phyloP scores from a whole-genome alignment of 345 rosid species.

The Gynandropsis gynandra region DNA sequence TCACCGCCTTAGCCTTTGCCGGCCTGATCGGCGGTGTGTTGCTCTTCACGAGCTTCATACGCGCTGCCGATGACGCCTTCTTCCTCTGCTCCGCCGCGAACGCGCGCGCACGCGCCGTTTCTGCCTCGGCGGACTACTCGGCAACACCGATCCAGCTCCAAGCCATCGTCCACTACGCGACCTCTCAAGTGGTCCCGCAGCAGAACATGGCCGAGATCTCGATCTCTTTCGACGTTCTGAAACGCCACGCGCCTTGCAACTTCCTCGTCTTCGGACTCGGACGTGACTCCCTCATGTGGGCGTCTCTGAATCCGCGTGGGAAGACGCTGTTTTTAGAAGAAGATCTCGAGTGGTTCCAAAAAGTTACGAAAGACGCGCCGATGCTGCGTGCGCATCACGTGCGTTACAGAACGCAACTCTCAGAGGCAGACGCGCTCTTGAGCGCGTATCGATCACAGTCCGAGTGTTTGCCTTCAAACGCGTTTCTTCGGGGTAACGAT shows the following conservation, averaged over 20 bases:
- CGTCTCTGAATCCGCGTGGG: constrained; percentile 53
- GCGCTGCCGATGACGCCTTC: constrained; percentile 27
- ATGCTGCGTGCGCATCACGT: constrained; percentile 51
- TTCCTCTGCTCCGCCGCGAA: constrained; percentile 30
- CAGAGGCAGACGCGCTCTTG: constrained; percentile 40
- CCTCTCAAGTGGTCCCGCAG: constrained; percentile 40
- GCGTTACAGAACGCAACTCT: constrained; percentile 50
- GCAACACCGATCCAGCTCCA: constrained; percentile 46
- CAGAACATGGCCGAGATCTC: constrained; percentile 43
- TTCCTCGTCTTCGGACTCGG: constrained; percentile 63
- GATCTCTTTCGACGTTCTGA: constrained; percentile 39
- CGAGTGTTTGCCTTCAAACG: constrained; percentile 34
- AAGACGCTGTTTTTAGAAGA: constrained; percentile 60
- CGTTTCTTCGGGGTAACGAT: constrained; percentile 34
- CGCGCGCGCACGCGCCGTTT: constrained; percentile 20
- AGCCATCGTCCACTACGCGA: constrained; percentile 59
- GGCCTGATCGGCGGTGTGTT: constrained; percentile 29
- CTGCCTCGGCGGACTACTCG: constrained; percentile 15
- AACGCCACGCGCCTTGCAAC: constrained; percentile 36
- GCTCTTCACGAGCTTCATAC: constrained; percentile 26
- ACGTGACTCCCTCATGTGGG: too few species aligned
- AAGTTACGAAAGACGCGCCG: constrained; percentile 33
- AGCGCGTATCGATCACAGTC: constrained; percentile 31
- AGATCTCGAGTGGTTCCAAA: constrained; percentile 49
- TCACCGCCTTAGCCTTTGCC: constrained; percentile 21